These are phyloP conservation scores for Sarocladium strictum DNA, from an alignment of 2,329 filamentous ascomycete genomes.

Conservation along the genomic window DNA sequence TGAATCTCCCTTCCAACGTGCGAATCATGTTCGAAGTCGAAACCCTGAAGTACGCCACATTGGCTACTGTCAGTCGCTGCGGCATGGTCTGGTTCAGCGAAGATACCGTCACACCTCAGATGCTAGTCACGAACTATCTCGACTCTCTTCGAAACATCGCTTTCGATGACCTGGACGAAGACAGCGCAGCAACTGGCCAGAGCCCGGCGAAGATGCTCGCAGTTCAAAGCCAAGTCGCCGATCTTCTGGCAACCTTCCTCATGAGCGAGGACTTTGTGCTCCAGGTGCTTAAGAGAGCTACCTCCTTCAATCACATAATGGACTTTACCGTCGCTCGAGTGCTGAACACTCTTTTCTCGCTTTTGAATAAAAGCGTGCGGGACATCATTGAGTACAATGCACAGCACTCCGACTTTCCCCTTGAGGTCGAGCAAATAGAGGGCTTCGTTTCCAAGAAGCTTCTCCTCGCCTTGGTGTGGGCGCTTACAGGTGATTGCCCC, in stretches of 20 bases:
- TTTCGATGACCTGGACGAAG: slow-evolving; percentile 95
- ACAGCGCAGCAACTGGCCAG: slow-evolving; percentile 70
- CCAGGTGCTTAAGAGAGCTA: slow-evolving; percentile 69
- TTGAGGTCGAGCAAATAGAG: slow-evolving; percentile 86
- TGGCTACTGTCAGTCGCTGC: slow-evolving; percentile 98
- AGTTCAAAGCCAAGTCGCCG: slow-evolving; percentile 73
- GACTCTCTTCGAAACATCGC: slow-evolving; percentile 73
- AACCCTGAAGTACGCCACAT: slow-evolving; percentile 91
- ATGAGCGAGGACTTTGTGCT: slow-evolving; percentile 71
- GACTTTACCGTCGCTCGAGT: slow-evolving; percentile 90
- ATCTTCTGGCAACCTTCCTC: slow-evolving; percentile 69
- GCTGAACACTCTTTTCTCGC: slow-evolving; percentile 86
- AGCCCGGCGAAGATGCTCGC: slow-evolving; percentile 72
- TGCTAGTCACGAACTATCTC: slow-evolving; percentile 92
- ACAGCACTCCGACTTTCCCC: slow-evolving; percentile 87
- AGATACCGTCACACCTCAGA: slow-evolving; percentile 85
- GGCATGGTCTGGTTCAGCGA: slow-evolving; percentile 99
- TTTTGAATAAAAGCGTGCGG: slow-evolving; percentile 89
- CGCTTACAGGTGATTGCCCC: slow-evolving; percentile 90
- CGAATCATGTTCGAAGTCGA: slow-evolving; percentile 99
- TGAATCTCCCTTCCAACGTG: slow-evolving; percentile 89
- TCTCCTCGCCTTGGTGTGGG: slow-evolving; percentile 88
- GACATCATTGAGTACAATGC: slow-evolving; percentile 94
- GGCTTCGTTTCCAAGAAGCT: slow-evolving; percentile 90
- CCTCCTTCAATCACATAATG: slow-evolving; percentile 92